phyloP scores from a whole-genome alignment of 2,329 filamentous ascomycete genomes.

The Sclerotinia spermophila region DNA sequence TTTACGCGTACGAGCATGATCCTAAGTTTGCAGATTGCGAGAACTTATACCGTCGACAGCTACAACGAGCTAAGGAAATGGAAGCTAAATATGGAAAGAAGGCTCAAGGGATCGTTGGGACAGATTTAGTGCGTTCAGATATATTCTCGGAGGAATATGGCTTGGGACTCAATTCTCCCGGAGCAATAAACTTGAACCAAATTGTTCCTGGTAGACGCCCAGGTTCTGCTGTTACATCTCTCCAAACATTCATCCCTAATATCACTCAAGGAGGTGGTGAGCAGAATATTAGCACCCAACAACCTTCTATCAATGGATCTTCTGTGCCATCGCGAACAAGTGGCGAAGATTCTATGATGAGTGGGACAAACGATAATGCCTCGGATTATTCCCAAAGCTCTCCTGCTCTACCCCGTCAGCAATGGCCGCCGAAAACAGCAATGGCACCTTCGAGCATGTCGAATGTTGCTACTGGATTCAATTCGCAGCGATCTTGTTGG shows the following conservation, averaged over 20 bases:
- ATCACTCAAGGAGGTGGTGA: slow-evolving; percentile 41
- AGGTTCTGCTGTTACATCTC: slow-evolving; percentile 30
- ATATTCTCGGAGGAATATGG: slow-evolving; percentile 37
- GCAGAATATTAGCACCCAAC: slow-evolving; percentile 37
- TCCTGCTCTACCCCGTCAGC: slow-evolving; percentile 46
- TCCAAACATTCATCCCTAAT: slow-evolving; percentile 56
- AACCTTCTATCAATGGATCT: slow-evolving; percentile 52
- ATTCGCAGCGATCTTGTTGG: slow-evolving; percentile 56
- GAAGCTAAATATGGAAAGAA: slow-evolving; percentile 53
- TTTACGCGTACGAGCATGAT: slow-evolving; percentile 69
- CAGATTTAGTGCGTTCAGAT: slow-evolving; percentile 46
- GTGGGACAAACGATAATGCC: slow-evolving; percentile 45
- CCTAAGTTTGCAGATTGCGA: slow-evolving; percentile 74
- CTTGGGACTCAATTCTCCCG: slow-evolving; percentile 48
- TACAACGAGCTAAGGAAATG: slow-evolving; percentile 60
- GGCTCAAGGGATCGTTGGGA: slow-evolving; percentile 21
- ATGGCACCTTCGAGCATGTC: slow-evolving; percentile 41
- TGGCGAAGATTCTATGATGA: slow-evolving; percentile 60
- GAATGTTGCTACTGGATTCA: slow-evolving; percentile 39
- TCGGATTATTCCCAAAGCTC: slow-evolving; percentile 42
- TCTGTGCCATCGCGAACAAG: slow-evolving; percentile 42
- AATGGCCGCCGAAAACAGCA: slow-evolving; percentile 37
- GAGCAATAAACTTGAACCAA: slow-evolving; percentile 61
- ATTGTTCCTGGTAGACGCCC: slow-evolving; percentile 51
- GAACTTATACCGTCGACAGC: slow-evolving; percentile 69